Evolutionary conservation across 495 filamentous ascomycete species (phyloP).

Genomic region (Penicillium bialowiezense): DNA sequence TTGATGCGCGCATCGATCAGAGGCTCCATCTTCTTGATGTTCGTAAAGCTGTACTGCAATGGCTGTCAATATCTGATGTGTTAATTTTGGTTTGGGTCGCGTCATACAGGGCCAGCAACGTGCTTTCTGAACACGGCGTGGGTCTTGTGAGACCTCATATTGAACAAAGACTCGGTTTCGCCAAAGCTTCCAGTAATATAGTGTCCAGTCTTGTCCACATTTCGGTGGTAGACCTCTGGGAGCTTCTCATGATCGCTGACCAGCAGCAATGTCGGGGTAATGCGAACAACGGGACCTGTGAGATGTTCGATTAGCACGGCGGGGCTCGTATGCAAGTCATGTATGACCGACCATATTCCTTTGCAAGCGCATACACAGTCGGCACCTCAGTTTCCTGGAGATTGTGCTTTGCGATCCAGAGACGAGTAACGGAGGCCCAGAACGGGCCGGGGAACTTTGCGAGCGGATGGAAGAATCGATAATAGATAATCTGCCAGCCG

Average conservation of each 20-base stretch:
- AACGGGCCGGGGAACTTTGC: constrained; percentile 52
- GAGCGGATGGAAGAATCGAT: constrained; percentile 53
- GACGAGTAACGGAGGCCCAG: constrained; percentile 48
- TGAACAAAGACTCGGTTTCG: constrained; percentile 46
- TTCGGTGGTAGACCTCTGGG: constrained; percentile 52
- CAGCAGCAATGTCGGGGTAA: constrained; percentile 44
- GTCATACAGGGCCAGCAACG: constrained; percentile 38
- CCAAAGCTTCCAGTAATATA: constrained; percentile 52
- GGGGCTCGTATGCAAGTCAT: background rate
- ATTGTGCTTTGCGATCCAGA: constrained; percentile 51
- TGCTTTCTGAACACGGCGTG: constrained; percentile 47
- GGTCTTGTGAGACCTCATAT: constrained; percentile 46
- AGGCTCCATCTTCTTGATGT: constrained; percentile 52
- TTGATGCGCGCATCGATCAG: constrained; percentile 43
- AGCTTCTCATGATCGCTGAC: constrained; percentile 45
- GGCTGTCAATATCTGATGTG: constrained; percentile 12
- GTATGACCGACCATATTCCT: constrained; percentile 45
- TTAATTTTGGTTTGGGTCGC: background rate
- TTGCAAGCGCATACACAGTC: constrained; percentile 36
- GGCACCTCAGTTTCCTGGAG: constrained; percentile 40
- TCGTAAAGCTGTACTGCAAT: constrained; percentile 49
- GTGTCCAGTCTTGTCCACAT: constrained; percentile 53
- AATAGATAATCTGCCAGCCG: constrained; percentile 41
- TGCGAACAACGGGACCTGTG: constrained; percentile 43
- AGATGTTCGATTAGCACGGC: background rate